Percentiles rank a stretch among this genome's conserved stretches.
phyloP scores from a whole-genome alignment of 2,329 filamentous ascomycete genomes.

The Aureobasidium leucospermi region DNA sequence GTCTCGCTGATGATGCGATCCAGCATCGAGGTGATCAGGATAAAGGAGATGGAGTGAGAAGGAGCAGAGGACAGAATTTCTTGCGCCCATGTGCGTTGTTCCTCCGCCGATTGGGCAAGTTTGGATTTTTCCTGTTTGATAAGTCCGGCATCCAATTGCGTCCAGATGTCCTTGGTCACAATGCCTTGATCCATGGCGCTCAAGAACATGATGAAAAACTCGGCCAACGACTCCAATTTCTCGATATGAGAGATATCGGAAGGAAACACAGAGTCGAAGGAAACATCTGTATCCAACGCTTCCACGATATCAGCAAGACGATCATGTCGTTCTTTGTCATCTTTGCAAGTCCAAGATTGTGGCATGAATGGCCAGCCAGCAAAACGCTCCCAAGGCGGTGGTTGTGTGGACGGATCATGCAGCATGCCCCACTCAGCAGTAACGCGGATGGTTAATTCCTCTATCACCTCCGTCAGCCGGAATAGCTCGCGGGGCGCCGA shows the following conservation, averaged over 20 bases:
- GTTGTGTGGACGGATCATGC: slow-evolving; percentile 24
- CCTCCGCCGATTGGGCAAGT: slow-evolving; percentile 38
- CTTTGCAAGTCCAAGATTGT: slow-evolving; percentile 38
- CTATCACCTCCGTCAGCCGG: slow-evolving; percentile 74
- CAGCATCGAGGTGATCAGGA: slow-evolving; percentile 76
- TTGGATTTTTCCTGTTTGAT: slow-evolving; percentile 42
- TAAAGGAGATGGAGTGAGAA: slow-evolving; percentile 80
- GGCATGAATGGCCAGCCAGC: slow-evolving; percentile 54
- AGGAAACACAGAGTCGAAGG: slow-evolving; percentile 55
- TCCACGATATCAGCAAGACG: slow-evolving; percentile 45
- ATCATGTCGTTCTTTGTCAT: slow-evolving; percentile 36
- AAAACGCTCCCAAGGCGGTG: slow-evolving; percentile 48
- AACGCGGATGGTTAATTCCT: slow-evolving; percentile 50
- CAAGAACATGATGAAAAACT: slow-evolving; percentile 68
- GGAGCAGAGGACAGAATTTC: slow-evolving; percentile 66
- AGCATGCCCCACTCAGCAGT: slow-evolving; percentile 58
- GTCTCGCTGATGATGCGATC: slow-evolving; percentile 51
- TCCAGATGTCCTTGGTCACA: slow-evolving; percentile 63
- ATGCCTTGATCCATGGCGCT: slow-evolving; percentile 70
- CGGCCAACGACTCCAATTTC: slow-evolving; percentile 67
- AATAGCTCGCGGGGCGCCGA: slow-evolving; percentile 87
- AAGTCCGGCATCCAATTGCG: slow-evolving; percentile 55
- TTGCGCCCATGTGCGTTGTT: slow-evolving; percentile 56
- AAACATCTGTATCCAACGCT: slow-evolving; percentile 64
- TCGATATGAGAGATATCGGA: slow-evolving; percentile 56